Evolutionary conservation across 164 flowering plant genomes (phyloP), one percentile per base, ranked within the genome.

Genomic region (Vitis amurensis): DNA sequence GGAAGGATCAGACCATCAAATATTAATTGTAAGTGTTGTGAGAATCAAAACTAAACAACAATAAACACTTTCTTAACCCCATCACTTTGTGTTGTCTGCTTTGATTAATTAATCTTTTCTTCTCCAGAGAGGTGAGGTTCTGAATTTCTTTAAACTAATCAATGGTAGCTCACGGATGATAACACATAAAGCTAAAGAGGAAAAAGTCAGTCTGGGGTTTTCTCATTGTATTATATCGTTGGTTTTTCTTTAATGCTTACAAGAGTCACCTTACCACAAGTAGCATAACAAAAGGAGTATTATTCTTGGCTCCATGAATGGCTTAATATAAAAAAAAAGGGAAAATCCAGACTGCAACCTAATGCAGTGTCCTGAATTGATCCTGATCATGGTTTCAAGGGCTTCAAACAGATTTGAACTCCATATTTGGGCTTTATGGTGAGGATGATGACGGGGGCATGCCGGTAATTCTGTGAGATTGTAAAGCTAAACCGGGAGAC

Each of bases 371-470:
- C 48, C 37, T 58, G 59, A 59, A 58, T 47, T 12, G 16, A 4
- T 12, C 16, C 10, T 1, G 48, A 16, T 64, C 53, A 64, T 9
- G 64, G 10, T 9, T 75, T 57, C 66, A 90, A 72, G 11, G 94
- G 96, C 65, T 76, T 81, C 86, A 95, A 72, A 51, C 71, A 63
- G 48, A 96, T 76, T 76, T 84, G 98, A 68, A 92, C 94, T 2
- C 99, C 99, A 73, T 93, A 82, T 78, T 93, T 89, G 8, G 99
- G 99, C 61, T 86, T 89, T 10, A 96, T 79, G 0, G 97, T 91
- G 44, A 96, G 88, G 56, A 93, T 91, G 11, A 77, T 67, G 12
- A 89, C 79, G 0, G 99, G 99, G 1, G 99, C 97, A 66, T 96
- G 99, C 9, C 94, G 87, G 60, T 96, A 96, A 30, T 80, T 90